Evolutionary conservation across 352 stramenopile species (phyloP).

Genomic region (Pythium aphanidermatum): DNA sequence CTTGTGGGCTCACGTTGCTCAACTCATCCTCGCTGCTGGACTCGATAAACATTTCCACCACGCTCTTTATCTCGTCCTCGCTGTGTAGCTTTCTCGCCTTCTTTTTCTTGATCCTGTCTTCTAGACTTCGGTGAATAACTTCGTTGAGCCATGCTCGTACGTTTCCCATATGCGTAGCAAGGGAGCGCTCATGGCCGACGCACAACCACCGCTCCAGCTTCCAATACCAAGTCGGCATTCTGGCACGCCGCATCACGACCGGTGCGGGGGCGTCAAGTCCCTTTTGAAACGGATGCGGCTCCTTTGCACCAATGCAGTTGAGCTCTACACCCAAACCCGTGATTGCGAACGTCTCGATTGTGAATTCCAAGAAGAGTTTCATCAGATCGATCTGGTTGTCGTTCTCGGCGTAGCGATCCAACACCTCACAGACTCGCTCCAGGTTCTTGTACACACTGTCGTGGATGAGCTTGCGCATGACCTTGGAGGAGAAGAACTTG

Average conservation of each 20-base stretch:
- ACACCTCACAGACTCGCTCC: not conserved
- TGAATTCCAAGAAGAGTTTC: conserved; percentile 36
- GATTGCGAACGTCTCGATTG: conserved; percentile 49
- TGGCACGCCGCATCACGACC: conserved; percentile 33
- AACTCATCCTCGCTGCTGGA: conserved; percentile 4
- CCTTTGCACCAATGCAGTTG: conserved; percentile 23
- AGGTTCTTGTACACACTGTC: conserved; percentile 8
- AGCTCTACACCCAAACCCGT: conserved; percentile 40
- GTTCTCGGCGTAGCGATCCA: not conserved
- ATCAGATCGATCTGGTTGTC: conserved; percentile 10
- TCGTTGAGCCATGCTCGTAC: conserved; percentile 35
- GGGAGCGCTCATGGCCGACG: conserved; percentile 30
- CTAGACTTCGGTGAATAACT: conserved; percentile 25
- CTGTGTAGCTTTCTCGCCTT: not conserved
- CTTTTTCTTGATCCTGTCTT: conserved; percentile 1
- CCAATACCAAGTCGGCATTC: conserved; percentile 43
- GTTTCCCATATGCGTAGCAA: conserved; percentile 20
- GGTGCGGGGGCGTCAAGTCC: conserved; percentile 28
- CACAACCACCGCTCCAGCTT: conserved; percentile 40
- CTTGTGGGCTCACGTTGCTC: conserved; percentile 28
- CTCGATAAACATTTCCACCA: conserved; percentile 12
- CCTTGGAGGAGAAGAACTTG: conserved; percentile 23
- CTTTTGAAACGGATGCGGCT: conserved; percentile 36
- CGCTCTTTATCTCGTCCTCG: conserved; percentile 2
- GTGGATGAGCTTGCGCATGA: conserved; percentile 17